A percentile compares a stretch with the other conserved stretches of the same genome.
These are phyloP conservation scores for Blastomyces emzantsi DNA, from an alignment of 2,329 filamentous ascomycete species.

Conservation along the genomic window DNA sequence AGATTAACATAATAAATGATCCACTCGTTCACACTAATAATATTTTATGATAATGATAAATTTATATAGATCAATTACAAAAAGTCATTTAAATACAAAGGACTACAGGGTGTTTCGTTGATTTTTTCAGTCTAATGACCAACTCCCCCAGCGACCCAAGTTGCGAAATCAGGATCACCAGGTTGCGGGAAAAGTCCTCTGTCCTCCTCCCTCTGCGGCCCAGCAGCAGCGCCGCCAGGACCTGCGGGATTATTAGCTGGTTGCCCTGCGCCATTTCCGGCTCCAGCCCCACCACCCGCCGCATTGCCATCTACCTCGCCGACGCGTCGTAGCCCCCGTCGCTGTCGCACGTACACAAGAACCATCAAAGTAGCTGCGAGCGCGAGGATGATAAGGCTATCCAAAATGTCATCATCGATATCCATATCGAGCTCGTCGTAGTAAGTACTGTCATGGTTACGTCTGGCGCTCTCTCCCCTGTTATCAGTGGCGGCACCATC, in stretches of 20 bases:
- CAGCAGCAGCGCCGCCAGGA: constrained; percentile 17
- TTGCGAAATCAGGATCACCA: constrained; percentile 57
- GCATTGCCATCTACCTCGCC: constrained; percentile 10
- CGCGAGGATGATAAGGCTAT: constrained; percentile 74
- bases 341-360: constrained; percentile 72
- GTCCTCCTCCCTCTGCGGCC: constrained; percentile 29
- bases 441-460: constrained; percentile 41
- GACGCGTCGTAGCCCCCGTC: constrained; percentile 48
- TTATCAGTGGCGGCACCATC: constrained; percentile 19
- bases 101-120: neutral
- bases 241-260: constrained; percentile 10
- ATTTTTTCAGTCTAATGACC: constrained; percentile 37
- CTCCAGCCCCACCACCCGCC: constrained; percentile 12
- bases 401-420: constrained; percentile 69
- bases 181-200: constrained; percentile 56
- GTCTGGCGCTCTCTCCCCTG: constrained; percentile 16
- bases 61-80: neutral
- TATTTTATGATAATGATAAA: neutral
- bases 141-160: constrained; percentile 60
- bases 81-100: neutral
- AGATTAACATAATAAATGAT: too few relatives aligned
- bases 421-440: constrained; percentile 54
- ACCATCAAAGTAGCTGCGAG: constrained; percentile 65
- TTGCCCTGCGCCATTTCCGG: constrained; percentile 21
- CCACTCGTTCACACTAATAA: neutral